Evolutionary conservation across 2,329 filamentous ascomycete species (phyloP).

Genomic region (Fusarium annulatum): DNA sequence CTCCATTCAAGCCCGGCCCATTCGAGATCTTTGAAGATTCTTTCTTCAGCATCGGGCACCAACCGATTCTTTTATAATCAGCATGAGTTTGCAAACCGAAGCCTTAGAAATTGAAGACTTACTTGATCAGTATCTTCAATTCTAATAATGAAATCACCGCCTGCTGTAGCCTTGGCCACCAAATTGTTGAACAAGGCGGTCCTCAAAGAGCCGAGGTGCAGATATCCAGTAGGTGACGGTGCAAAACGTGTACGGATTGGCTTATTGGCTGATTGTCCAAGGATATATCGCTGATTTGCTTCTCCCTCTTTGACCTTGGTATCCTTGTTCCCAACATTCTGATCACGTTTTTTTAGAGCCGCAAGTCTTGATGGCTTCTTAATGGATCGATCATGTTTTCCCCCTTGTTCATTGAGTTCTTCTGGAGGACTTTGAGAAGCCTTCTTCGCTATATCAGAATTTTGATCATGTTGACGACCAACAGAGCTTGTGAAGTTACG

Average conservation of each 20-base stretch:
- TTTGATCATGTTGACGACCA: slow-evolving; percentile 17
- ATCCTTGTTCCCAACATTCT: not conserved
- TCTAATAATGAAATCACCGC: slow-evolving; percentile 88
- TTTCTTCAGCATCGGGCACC: slow-evolving; percentile 80
- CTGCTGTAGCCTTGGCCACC: slow-evolving; percentile 81
- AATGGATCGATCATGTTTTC: not conserved
- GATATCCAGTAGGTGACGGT: slow-evolving; percentile 91
- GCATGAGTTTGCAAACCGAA: not conserved
- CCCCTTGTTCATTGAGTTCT: not conserved
- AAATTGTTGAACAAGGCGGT: slow-evolving; percentile 97
- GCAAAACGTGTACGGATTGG: slow-evolving; percentile 78
- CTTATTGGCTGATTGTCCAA: slow-evolving; percentile 64
- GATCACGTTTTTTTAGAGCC: slow-evolving; percentile 39
- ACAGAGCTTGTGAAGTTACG: slow-evolving; percentile 30
- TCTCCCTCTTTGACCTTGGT: not conserved
- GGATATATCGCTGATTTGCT: slow-evolving; percentile 43
- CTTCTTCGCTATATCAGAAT: not conserved
- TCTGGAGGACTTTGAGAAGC: not conserved
- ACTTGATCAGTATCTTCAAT: slow-evolving; percentile 97
- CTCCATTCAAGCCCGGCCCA: slow-evolving; percentile 96
- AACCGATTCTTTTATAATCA: slow-evolving; percentile 74
- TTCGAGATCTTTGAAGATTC: slow-evolving; percentile 80
- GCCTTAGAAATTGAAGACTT: slow-evolving; percentile 38
- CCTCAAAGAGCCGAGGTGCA: slow-evolving; percentile 90
- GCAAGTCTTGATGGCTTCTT: slow-evolving; percentile 36